phyloP scores from a whole-genome alignment of 2,329 filamentous ascomycete genomes.

The Fusarium clavum region DNA sequence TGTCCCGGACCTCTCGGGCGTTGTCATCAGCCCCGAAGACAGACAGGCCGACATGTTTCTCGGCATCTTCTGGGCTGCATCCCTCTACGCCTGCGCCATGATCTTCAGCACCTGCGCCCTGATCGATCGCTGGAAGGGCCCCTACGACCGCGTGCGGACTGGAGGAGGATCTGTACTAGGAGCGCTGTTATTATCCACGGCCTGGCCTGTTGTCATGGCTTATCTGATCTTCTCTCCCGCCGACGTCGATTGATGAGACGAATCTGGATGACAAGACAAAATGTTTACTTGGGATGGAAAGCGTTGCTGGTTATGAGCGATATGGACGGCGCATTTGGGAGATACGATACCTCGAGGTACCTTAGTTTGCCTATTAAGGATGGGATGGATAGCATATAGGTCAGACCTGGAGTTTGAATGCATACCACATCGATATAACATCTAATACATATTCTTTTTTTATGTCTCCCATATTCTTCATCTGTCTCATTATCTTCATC shows the following conservation, averaged over 20 bases:
- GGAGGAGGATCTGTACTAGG: constrained; percentile 45
- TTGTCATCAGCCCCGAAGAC: constrained; percentile 50
- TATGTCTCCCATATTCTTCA: constrained; percentile 5
- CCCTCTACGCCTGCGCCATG: constrained; percentile 55
- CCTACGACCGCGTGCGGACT: constrained; percentile 50
- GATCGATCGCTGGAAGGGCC: constrained; percentile 57
- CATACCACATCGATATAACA: constrained; percentile 36
- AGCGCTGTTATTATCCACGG: constrained; percentile 50
- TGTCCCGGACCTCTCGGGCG: constrained; percentile 53
- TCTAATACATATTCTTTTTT: constrained; percentile 30
- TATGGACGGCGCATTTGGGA: constrained; percentile 20
- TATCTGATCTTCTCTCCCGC: constrained; percentile 48
- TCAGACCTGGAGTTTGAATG: constrained; percentile 38
- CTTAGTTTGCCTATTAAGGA: not conserved
- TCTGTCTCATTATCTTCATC: not conserved
- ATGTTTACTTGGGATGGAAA: constrained; percentile 1
- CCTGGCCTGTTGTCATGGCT: constrained; percentile 53
- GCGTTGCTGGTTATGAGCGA: constrained; percentile 7
- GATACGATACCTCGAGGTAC: constrained; percentile 4
- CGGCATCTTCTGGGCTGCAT: constrained; percentile 51
- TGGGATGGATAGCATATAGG: constrained; percentile 24
- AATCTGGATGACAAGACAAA: not conserved
- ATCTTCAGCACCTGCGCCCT: constrained; percentile 57
- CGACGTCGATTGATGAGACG: not conserved
- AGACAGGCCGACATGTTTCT: constrained; percentile 48